These are phyloP conservation scores for Mycena latifolia DNA, from an alignment of 768 basidiomycete genomes.

Conservation along the genomic window DNA sequence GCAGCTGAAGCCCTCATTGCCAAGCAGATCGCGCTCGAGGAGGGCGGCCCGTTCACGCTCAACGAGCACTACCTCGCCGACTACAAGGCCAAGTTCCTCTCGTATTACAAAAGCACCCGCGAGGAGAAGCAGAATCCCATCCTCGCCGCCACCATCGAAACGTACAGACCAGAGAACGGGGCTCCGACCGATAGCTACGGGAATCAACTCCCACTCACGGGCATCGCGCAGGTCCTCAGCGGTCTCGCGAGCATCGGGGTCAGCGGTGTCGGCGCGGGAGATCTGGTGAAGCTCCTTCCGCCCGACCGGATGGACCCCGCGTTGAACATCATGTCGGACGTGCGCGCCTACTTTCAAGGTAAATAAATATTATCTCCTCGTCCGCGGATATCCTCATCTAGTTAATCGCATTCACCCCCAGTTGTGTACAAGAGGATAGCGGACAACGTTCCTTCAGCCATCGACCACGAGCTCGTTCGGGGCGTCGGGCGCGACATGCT, in stretches of 20 bases:
- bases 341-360: conserved; percentile 69
- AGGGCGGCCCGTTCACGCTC: conserved; percentile 56
- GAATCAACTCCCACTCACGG: too few relatives aligned
- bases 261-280: conserved; percentile 35
- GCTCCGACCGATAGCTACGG: too few relatives aligned
- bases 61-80: conserved; percentile 63
- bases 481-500: conserved; percentile 64
- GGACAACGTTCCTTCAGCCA: conserved; percentile 68
- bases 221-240: not conserved
- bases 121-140: conserved; percentile 44
- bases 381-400: not conserved
- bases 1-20: conserved; percentile 54
- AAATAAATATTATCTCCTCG: not conserved
- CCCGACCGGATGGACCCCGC: conserved; percentile 52
- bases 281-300: conserved; percentile 52
- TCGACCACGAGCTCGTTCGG: conserved; percentile 68
- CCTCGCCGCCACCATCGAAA: conserved; percentile 43
- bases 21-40: conserved; percentile 65
- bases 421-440: conserved; percentile 72
- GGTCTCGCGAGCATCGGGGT: conserved; percentile 42
- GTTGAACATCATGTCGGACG: conserved; percentile 62
- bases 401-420: conserved; percentile 37
- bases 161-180: not conserved
- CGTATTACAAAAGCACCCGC: conserved; percentile 59
- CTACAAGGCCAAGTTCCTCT: conserved; percentile 61